Evolutionary conservation across 805 yeast genomes (phyloP), one percentile per base, ranked within the genome.

Genomic region (Wickerhamiella sorbophila): DNA sequence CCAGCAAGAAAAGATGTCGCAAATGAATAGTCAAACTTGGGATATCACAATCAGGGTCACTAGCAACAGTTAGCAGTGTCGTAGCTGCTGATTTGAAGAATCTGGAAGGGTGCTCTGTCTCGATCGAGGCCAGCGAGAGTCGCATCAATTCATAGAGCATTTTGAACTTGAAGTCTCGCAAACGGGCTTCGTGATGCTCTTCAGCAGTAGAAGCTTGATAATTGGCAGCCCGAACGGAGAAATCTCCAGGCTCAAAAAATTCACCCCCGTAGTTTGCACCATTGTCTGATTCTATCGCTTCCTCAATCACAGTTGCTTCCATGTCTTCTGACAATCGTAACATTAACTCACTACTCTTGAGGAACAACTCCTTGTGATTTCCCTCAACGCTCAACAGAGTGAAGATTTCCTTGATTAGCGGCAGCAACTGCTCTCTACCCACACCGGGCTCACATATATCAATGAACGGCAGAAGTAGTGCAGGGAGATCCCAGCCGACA

Each of bases 401-500:
- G 56, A 82, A 84, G 1, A 75, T 57, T 44, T 63, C 65, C 56
- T 75, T 55, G 6, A 70, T 52, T 3, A 50, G 57, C 21, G 54
- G 44, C 35, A 72, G 24, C 4, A 31, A 14, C n/a, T n/a, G 24
- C 45, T 40, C 10, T 26, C 39, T 16, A 40, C 43, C 20, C 36
- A 32, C 22, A 6, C 9, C 31, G 27, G 39, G 44, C 21, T 35
- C 33, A 41, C 47, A 52, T 4, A 37, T 39, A 31, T 47, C 55
- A n/a, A 79, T 55, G 55, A 69, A 81, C 8, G 66, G 65, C 36
- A 84, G 52, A 5, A 87, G 49, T 39, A 82, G 60, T 26, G 69
- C 70, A 1, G 95, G 95, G n/a, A 87, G 55, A 58, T 87, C 96
- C 96, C 96, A 87, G 2, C 94, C 94, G 46, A 86, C 74, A 49